Base-by-base conservation (phyloP, 257 asterid species). In the Osmanthus fragrans region DNA sequence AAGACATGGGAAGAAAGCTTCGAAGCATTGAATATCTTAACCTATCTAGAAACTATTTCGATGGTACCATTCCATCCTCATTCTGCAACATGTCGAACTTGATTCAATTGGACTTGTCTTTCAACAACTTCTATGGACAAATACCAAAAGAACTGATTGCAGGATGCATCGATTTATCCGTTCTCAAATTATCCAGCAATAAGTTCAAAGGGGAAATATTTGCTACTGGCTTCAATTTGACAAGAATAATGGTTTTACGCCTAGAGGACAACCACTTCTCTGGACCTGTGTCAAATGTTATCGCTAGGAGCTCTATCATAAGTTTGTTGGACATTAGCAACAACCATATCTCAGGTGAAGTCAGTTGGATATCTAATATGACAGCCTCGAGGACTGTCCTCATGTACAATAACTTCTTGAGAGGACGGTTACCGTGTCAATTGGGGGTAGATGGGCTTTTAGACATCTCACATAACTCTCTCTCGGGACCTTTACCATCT, bases 401-500 rank as follows among this genome's bases (percentile, higher is more conserved):
- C 6, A 56, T 56, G 65, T 8, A 56, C 65, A n/a, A 56, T 56
- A 56, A 56, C 16, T 19, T 56, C 4, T 56, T 56, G 11, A 19
- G 4, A 7, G 65, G 65, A 8, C 29, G 12, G 8, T 56, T 56
- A 56, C 65, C 65, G 1, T 56, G 29, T 56, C 65, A n/a, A 21
- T 4, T 37, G 1, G 12, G 12, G 42, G 42, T 56, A 56, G 0
- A 0, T 8, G 65, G 25, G 3, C 60, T 13, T 18, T 49, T 49
- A 18, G 60, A 49, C 60, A 49, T 37, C 12, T 37, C 42, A 37
- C 12, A 37, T 37, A 37, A 37, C 42, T 49, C 60, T 49, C 74
- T 78, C 0, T 29, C 33, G 21, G 82, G 82, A 16, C 10, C 74
- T 2, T 19, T 79, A n/a, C 82, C 78, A 7, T 27, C 74, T 10